These are phyloP conservation scores for Phytophthora meadii DNA, from an alignment of 352 stramenopile species.

Conservation along the genomic window DNA sequence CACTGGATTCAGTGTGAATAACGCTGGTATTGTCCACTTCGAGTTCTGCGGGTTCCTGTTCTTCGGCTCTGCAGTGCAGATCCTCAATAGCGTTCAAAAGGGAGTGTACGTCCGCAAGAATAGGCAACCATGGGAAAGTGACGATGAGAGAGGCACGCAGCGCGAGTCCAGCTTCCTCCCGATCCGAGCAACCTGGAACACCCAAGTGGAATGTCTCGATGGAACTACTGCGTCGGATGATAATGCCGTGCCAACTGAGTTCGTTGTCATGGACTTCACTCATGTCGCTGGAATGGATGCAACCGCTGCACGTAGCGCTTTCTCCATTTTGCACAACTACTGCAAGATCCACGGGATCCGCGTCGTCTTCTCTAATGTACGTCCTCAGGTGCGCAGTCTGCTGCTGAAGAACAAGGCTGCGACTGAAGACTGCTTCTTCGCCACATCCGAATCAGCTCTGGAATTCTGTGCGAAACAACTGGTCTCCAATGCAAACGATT, in stretches of 20 bases:
- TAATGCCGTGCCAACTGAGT: conserved; percentile 59
- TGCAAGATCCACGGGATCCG: conserved; percentile 67
- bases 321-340: conserved; percentile 82
- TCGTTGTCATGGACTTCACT: conserved; percentile 85
- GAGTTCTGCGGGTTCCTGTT: conserved; percentile 85
- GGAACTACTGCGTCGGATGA: conserved; percentile 46
- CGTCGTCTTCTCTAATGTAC: conserved; percentile 64
- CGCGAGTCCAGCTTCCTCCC: conserved; percentile 45
- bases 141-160: conserved; percentile 21
- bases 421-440: conserved; percentile 57
- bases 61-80: conserved; percentile 79
- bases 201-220: conserved; percentile 73
- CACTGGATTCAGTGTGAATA: conserved; percentile 57
- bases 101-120: conserved; percentile 61
- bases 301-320: conserved; percentile 70
- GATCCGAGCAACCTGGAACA: conserved; percentile 42
- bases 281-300: conserved; percentile 87
- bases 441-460: conserved; percentile 67
- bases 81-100: conserved; percentile 75
- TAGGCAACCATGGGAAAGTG: background rate
- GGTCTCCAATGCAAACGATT: conserved; percentile 31
- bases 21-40: conserved; percentile 67
- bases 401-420: conserved; percentile 73
- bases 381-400: conserved; percentile 59
- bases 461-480: conserved; percentile 74